phyloP scores from a whole-genome alignment of 2,329 filamentous ascomycete species.

The Alternaria incomplexa region DNA sequence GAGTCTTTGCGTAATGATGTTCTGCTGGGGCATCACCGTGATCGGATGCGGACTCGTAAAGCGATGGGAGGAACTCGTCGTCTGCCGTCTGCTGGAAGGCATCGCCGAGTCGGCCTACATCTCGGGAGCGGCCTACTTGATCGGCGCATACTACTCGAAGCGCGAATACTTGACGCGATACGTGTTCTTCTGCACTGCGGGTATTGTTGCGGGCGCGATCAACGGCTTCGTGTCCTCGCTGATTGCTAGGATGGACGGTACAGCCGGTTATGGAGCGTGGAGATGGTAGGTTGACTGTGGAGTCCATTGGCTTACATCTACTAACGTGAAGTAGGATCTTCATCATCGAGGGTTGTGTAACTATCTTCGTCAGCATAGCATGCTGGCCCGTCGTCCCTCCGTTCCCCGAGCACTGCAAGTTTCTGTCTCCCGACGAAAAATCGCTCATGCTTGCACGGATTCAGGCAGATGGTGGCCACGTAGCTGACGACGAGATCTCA shows the following conservation, averaged over 20 bases:
- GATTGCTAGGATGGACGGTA: conserved; percentile 42
- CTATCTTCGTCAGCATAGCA: conserved; percentile 54
- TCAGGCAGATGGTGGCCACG: conserved; percentile 53
- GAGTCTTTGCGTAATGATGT: conserved; percentile 44
- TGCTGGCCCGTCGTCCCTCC: conserved; percentile 60
- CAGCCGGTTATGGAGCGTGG: conserved; percentile 31
- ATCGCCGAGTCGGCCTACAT: conserved; percentile 41
- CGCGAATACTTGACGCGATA: conserved; percentile 60
- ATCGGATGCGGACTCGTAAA: conserved; percentile 41
- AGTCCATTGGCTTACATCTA: too few species aligned
- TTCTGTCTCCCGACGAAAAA: conserved; percentile 58
- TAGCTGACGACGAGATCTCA: conserved; percentile 55
- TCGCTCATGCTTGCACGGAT: conserved; percentile 61
- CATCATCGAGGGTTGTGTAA: conserved; percentile 65
- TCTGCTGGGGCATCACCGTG: conserved; percentile 42
- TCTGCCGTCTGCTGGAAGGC: conserved; percentile 39
- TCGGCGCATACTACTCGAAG: conserved; percentile 55
- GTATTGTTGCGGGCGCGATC: conserved; percentile 62
- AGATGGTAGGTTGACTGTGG: conserved; percentile 30
- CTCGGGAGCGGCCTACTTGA: conserved; percentile 37
- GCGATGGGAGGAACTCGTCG: conserved; percentile 34
- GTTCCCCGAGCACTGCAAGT: conserved; percentile 56
- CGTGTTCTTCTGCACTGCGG: conserved; percentile 61
- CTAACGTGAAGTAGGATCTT: conserved; percentile 54
- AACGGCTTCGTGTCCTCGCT: conserved; percentile 60